Conservation (phyloP, 768 basidiomycete genomes). For the Myochromella boudieri region DNA sequence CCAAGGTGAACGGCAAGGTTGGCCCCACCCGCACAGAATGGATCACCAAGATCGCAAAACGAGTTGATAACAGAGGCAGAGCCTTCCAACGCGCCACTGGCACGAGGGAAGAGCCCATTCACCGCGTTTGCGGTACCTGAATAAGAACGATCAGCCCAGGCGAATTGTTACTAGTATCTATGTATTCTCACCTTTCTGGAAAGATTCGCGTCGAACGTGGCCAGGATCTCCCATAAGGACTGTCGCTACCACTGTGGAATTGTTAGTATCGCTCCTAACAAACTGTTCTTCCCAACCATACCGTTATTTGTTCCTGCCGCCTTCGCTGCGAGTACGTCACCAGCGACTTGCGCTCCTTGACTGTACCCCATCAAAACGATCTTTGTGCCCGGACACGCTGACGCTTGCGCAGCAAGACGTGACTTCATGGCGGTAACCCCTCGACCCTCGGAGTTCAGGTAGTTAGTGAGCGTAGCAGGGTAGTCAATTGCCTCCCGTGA, state of each 20-base stretch:
- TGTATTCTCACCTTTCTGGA: conserved; percentile 7
- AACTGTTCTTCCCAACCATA: background rate
- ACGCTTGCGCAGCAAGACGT: conserved; percentile 6
- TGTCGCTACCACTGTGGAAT: conserved; percentile 6
- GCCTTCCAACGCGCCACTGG: conserved; percentile 5
- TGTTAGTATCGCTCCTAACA: background rate
- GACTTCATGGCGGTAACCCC: conserved; percentile 13
- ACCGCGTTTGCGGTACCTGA: conserved; percentile 11
- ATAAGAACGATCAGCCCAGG: no score
- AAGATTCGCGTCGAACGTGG: conserved; percentile 11
- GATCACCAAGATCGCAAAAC: conserved; percentile 28
- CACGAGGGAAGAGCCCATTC: conserved; percentile 13
- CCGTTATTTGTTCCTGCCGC: conserved; percentile 12
- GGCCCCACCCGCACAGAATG: conserved; percentile 27
- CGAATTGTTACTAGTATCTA: no score
- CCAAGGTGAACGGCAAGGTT: conserved; percentile 21
- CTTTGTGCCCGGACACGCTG: conserved; percentile 14
- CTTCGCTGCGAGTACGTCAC: conserved; percentile 11
- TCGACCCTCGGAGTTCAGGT: conserved; percentile 6
- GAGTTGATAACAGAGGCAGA: conserved; percentile 12
- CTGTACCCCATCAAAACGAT: conserved; percentile 15
- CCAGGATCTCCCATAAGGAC: conserved; percentile 17
- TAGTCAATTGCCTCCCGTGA: no score
- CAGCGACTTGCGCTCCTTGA: conserved; percentile 16
- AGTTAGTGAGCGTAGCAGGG: conserved; percentile 14